Base-by-base conservation (phyloP, 169 alveolate species). In the Pseudocohnilembus persalinus region DNA sequence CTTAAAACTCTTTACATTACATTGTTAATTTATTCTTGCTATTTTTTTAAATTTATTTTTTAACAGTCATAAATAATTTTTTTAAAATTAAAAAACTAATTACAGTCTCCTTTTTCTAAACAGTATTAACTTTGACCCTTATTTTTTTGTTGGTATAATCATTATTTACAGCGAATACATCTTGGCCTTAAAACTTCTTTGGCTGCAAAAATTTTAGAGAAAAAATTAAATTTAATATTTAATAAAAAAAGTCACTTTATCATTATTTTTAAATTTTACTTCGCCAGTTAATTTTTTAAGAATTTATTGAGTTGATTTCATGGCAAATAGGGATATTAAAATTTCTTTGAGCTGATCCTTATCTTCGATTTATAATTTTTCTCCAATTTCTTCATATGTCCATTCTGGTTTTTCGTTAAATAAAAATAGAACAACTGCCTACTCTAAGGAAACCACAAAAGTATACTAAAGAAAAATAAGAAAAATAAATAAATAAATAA, bases 1-100 rank as follows among this genome's bases (percentile, higher is more conserved):
- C 81, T 74, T 31, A 92, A 75, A 20, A 91, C 96, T 78, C 88
- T 89, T 1, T 85, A 92, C 34, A 89, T 94, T 30, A 94, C 89
- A 31, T 90, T 90, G n/a, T 92, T 91, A 16, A 87, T 78, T 32
- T 95, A 96, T 74, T 90, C 83, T 74, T 89, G n/a, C 84, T 79
- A 33, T 26, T 33, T 0, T 33, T 27, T 25, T n/a, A 32, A 32
- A 77, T n/a, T 33, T 32, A 77, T 0, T 0, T 33, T 32, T n/a
- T 32, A 32, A 32, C 4, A 20, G 20, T 28, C 20, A 64, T 20
- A 64, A 64, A 64, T 20, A 20, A 64, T 64, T 64, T 20, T 64
- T 20, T 64, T 64, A 64, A 20, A 64, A 64, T 16, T 20, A 64
- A 11, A 77, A 32, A 0, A 33, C 0, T n/a, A 11, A 16, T 79